Percentiles rank a stretch among this genome's conserved stretches.
phyloP scores from a whole-genome alignment of 2,329 filamentous ascomycete species.

The Arthrobotrys megalospora region DNA sequence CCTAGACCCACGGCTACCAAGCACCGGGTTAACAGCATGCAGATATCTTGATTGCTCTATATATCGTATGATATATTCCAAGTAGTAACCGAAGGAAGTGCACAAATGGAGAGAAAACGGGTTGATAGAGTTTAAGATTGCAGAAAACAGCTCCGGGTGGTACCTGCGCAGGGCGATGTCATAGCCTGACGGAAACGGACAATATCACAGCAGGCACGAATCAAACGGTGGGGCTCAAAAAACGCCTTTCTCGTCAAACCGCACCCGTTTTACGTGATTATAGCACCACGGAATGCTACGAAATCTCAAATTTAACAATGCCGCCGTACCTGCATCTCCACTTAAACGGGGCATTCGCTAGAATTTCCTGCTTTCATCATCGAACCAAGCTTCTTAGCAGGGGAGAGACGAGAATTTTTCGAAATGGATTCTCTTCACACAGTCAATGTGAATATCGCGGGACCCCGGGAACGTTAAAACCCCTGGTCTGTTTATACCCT shows the following conservation, averaged over 20 bases:
- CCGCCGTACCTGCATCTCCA: constrained; percentile 17
- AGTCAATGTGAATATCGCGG: constrained; percentile 15
- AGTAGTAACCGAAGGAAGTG: constrained; percentile 26
- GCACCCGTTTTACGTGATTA: constrained; percentile 44
- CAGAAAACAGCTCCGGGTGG: constrained; percentile 25
- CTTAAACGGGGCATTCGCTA: constrained; percentile 28
- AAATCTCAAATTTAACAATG: constrained; percentile 11
- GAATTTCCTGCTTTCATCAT: constrained; percentile 27
- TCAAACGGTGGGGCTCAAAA: constrained; percentile 30
- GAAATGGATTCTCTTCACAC: constrained; percentile 10
- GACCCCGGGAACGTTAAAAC: constrained; percentile 11
- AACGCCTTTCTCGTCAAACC: constrained; percentile 44
- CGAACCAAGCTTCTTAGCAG: constrained; percentile 17
- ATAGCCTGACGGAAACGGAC: constrained; percentile 37
- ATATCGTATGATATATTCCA: background rate
- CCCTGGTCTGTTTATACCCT: constrained; percentile 35
- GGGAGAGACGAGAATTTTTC: constrained; percentile 19
- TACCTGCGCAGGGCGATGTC: constrained; percentile 44
- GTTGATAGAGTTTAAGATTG: constrained; percentile 34
- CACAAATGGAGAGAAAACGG: constrained; percentile 30
- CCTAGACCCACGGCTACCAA: background rate
- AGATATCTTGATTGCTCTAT: constrained; percentile 35
- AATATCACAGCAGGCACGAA: constrained; percentile 2
- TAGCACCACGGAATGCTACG: constrained; percentile 25
- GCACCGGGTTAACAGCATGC: background rate